Base-by-base conservation (phyloP, 2,329 filamentous ascomycete genomes). In the Pseudocercospora eumusae region DNA sequence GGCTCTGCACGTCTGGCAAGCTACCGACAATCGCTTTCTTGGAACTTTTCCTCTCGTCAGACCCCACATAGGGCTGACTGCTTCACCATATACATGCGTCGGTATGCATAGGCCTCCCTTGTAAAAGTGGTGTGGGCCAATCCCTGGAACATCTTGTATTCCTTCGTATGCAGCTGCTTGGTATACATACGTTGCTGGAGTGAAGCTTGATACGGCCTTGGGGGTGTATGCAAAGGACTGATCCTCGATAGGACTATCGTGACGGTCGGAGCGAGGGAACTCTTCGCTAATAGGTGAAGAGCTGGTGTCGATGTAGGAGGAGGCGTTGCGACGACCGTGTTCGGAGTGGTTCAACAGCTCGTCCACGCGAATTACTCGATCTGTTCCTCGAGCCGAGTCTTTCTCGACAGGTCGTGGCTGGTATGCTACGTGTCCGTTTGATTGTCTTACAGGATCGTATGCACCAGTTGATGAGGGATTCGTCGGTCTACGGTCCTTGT, bases 21-120 rank as follows among this genome's bases (percentile, higher is more conserved):
- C 62, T 15, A 61, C 56, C n/a, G 59, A 59, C n/a, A 64, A 45
- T n/a, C 62, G 54, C 53, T 64, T 64, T 20, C 62, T 52, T 13
- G 60, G 62, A n/a, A 64, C 58, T 33, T 64, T 64, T 55, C 55
- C 60, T 42, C 57, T 42, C 11, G 62, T 62, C 47, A 64, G 49
- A 33, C 60, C 60, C 56, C 56, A 58, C 56, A 44, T 18, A 1
- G 40, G 40, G 23, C 33, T 49, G 36, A 62, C 42, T 2, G 53
- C 54, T 36, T 63, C 61, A 45, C 59, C 57, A 40, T 60, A 57
- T 13, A 64, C 50, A 20, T 64, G 59, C 13, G 59, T 57, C 11
- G 62, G 62, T 9, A 64, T 59, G 4, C 56, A 64, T 23, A 59
- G 52, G 9, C 62, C 60, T 23, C 62, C 62, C 20, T 44, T 20